phyloP scores from a whole-genome alignment of 2,329 filamentous ascomycete species.

The Cercospora beticola region DNA sequence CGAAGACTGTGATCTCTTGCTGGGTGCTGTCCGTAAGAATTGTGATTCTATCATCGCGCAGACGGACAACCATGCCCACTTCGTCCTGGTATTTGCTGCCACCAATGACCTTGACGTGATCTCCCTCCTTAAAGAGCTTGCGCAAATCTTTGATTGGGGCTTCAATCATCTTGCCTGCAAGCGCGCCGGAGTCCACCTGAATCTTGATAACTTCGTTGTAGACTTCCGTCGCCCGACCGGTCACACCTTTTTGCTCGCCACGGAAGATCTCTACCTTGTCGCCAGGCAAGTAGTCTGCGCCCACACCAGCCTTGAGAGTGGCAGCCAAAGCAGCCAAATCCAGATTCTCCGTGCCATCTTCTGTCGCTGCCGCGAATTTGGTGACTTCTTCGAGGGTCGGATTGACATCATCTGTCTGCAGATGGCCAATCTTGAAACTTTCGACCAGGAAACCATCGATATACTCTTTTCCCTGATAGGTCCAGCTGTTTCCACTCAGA shows the following conservation, averaged over 20 bases:
- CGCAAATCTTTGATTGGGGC: slow-evolving; percentile 88
- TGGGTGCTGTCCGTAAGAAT: slow-evolving; percentile 90
- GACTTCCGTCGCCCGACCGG: slow-evolving; percentile 81
- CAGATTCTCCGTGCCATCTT: slow-evolving; percentile 90
- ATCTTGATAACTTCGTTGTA: slow-evolving; percentile 91
- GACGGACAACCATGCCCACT: slow-evolving; percentile 94
- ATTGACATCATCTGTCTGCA: slow-evolving; percentile 86
- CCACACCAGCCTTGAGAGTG: slow-evolving; percentile 80
- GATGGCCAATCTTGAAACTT: slow-evolving; percentile 83
- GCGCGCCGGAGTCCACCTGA: slow-evolving; percentile 76
- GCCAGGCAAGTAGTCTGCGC: slow-evolving; percentile 82
- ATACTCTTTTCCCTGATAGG: slow-evolving; percentile 84
- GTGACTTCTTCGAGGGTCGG: slow-evolving; percentile 93
- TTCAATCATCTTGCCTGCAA: slow-evolving; percentile 82
- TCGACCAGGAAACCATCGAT: slow-evolving; percentile 91
- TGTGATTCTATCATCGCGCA: slow-evolving; percentile 88
- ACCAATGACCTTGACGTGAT: slow-evolving; percentile 98
- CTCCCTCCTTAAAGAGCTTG: slow-evolving; percentile 88
- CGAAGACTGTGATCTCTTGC: slow-evolving; percentile 94
- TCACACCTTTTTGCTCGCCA: slow-evolving; percentile 89
- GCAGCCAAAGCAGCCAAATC: slow-evolving; percentile 88
- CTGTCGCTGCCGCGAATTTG: slow-evolving; percentile 82
- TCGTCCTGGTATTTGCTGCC: slow-evolving; percentile 93
- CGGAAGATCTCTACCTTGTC: slow-evolving; percentile 96
- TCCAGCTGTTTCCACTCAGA: slow-evolving; percentile 68